These are phyloP conservation scores for Fistulifera solaris DNA, from an alignment of 108 stramenopile genomes.

Conservation along the genomic window DNA sequence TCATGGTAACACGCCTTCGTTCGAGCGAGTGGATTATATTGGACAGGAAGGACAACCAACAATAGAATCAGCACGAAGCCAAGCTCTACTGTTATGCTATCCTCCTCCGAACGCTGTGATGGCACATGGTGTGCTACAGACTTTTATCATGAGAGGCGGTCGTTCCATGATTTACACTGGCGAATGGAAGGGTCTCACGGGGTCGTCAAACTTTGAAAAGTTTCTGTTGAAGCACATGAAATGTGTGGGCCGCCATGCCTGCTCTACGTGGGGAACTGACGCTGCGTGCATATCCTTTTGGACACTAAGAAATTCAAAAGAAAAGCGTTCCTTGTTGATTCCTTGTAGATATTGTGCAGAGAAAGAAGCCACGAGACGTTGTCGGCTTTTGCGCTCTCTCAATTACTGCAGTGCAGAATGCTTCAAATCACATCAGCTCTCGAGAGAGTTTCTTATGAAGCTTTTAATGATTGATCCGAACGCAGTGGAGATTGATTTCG, in stretches of 20 bases:
- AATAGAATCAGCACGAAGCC: background rate
- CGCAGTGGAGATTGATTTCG: too few species aligned
- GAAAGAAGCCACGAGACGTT: conserved; percentile 18
- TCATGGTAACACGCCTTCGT: conserved; percentile 46
- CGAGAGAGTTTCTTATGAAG: too few species aligned
- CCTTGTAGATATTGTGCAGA: conserved; percentile 21
- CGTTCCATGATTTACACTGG: conserved; percentile 36
- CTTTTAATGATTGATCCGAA: too few species aligned
- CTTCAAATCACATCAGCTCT: background rate
- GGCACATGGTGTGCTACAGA: conserved; percentile 24
- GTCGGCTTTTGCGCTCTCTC: conserved; percentile 21
- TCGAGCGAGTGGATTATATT: conserved; percentile 15
- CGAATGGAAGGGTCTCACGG: conserved; percentile 51
- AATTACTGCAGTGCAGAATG: conserved; percentile 35
- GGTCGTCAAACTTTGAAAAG: conserved; percentile 28
- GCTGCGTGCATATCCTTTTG: conserved; percentile 41
- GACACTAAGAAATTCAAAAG: conserved; percentile 5
- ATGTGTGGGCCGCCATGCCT: conserved; percentile 17
- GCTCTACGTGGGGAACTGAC: conserved; percentile 48
- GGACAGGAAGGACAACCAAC: background rate
- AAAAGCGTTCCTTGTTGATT: conserved; percentile 7
- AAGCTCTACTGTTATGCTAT: conserved; percentile 40
- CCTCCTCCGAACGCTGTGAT: conserved; percentile 46
- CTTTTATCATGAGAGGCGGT: conserved; percentile 22
- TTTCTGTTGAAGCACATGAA: conserved; percentile 11